These are phyloP conservation scores for Xylaria acuta DNA, from an alignment of 495 filamentous ascomycete species.

Conservation along the genomic window DNA sequence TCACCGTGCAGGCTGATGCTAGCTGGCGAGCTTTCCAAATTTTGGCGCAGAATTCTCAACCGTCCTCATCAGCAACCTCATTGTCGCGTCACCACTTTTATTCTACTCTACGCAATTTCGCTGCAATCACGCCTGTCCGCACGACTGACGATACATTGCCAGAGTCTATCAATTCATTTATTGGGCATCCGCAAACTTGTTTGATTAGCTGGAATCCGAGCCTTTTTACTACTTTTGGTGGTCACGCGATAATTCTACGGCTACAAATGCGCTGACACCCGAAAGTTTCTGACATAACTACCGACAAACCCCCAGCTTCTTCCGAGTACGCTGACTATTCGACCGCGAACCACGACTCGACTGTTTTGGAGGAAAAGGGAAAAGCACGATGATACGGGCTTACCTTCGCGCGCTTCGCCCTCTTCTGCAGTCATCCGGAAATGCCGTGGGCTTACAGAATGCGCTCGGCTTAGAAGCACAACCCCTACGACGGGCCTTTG, in stretches of 20 bases:
- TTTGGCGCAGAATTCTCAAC: conserved; percentile 27
- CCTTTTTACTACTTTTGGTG: not conserved
- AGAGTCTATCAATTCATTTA: not conserved
- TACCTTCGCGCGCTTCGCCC: conserved; percentile 32
- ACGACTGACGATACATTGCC: not conserved
- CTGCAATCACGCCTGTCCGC: not conserved
- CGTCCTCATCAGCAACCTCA: conserved; percentile 29
- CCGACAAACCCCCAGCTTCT: not conserved
- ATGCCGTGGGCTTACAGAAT: conserved; percentile 27
- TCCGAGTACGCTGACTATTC: not conserved
- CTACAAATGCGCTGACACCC: conserved; percentile 6
- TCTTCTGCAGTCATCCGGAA: conserved; percentile 25
- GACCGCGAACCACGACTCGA: not conserved
- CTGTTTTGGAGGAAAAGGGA: conserved; percentile 15
- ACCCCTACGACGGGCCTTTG: conserved; percentile 31
- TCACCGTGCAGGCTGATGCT: conserved; percentile 33
- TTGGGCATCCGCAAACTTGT: not conserved
- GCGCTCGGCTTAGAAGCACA: conserved; percentile 31
- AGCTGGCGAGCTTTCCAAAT: conserved; percentile 29
- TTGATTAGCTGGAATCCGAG: not conserved
- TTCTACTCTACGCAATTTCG: not conserved
- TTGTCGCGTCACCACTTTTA: conserved; percentile 27
- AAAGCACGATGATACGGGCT: conserved; percentile 31
- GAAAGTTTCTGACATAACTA: not conserved
- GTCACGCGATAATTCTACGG: conserved; percentile 5